Evolutionary conservation across 495 filamentous ascomycete species (phyloP).

Genomic region (Halenospora varia): DNA sequence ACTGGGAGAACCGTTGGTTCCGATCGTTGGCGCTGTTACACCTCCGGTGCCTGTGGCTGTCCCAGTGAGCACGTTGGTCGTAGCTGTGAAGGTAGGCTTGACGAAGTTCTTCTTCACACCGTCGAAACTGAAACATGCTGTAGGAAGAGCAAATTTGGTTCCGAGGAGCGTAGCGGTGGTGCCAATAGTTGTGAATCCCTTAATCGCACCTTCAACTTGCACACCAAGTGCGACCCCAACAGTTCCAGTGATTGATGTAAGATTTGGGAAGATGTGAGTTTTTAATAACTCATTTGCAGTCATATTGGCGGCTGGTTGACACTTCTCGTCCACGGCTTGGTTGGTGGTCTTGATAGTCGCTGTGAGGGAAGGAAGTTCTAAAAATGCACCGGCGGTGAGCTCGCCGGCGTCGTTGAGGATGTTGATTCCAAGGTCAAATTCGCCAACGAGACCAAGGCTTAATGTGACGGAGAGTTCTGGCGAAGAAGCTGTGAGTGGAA

Average conservation of each 20-base stretch:
- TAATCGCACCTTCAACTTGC: background rate
- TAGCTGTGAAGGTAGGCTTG: background rate
- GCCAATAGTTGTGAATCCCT: background rate
- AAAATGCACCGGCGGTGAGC: background rate
- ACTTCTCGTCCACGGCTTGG: background rate
- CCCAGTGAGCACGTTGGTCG: background rate
- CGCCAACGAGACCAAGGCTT: background rate
- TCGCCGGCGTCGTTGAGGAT: background rate
- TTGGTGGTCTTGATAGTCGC: background rate
- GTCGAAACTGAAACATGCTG: slow-evolving; percentile 1
- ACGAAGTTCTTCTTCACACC: background rate
- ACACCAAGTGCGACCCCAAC: background rate
- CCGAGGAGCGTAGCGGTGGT: background rate
- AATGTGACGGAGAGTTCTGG: background rate
- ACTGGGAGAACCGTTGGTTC: background rate
- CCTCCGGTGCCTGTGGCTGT: background rate
- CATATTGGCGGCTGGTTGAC: background rate
- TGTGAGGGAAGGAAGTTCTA: slow-evolving; percentile 1
- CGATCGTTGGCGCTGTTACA: background rate
- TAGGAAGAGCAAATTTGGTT: background rate
- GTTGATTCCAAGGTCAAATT: slow-evolving; percentile 1
- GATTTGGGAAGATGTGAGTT: background rate
- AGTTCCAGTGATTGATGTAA: background rate
- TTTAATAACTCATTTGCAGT: background rate
- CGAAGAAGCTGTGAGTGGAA: slow-evolving; percentile 4